Evolutionary conservation across 495 filamentous ascomycete species (phyloP), one percentile per base, ranked within the genome.

Genomic region (Cryomyces minteri): DNA sequence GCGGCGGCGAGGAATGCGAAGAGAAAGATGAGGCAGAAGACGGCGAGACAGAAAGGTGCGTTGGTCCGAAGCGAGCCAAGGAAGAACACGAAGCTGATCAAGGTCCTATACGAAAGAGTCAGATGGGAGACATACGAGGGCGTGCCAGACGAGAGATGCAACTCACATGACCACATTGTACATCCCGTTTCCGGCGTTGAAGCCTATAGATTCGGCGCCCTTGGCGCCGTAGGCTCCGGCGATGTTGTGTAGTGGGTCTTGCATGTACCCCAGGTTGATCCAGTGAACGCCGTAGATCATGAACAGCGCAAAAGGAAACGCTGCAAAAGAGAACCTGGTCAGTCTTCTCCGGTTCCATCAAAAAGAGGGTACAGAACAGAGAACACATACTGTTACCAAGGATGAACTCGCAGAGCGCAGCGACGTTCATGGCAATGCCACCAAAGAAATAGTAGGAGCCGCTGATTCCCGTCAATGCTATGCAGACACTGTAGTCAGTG

Each of bases 361-460:
- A 32, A 6, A 5, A 48, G 31, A 3, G 4, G 9, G 18, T 3
- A 5, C 9, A 1, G 12, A 10, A 40, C 0, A 10, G 6, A 32
- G 18, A 10, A 36, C 5, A 39, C 39, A 12, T 28, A 48, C 43
- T 53, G 48, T 56, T 56, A 5, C 53, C 53, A 1, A 56, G 48
- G 8, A 56, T 49, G 32, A 56, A 54, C 45, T 56, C 53, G 31
- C 34, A 42, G 31, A 56, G 39, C 10, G 51, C 53, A 39, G 53
- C 53, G 28, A 56, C 4, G 12, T 45, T 48, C 53, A 56, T 56
- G 2, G 47, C 53, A 47, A 56, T 56, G 31, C 34, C 18, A 36
- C 53, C 53, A 2, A 56, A 29, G 47, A 56, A 56, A 43, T 51
- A 56, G 32, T 55, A 56, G 32, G 46, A 43, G 5, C 53, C 53